phyloP scores from a whole-genome alignment of 1,284 basidiomycete genomes.

The Gymnopus androsaceus region DNA sequence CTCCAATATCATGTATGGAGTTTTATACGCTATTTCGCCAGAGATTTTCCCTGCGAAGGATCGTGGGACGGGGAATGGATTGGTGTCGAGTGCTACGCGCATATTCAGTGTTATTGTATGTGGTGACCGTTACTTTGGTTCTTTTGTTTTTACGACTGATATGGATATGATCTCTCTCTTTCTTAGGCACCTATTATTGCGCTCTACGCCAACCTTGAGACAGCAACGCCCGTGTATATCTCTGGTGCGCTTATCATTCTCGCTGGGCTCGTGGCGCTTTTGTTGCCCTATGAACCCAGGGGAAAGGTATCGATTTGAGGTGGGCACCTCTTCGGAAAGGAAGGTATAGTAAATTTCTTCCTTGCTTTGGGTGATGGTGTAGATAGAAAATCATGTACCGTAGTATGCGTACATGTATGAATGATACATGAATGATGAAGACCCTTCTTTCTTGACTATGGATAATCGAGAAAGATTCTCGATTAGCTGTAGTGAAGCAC shows the following conservation, averaged over 20 bases:
- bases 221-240: slow-evolving; percentile 71
- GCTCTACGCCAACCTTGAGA: slow-evolving; percentile 59
- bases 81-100: slow-evolving; percentile 60
- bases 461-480: no score
- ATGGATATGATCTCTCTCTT: no score
- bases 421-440: no score
- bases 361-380: no score
- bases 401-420: no score
- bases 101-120: slow-evolving; percentile 66
- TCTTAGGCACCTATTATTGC: slow-evolving; percentile 66
- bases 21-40: slow-evolving; percentile 65
- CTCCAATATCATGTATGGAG: slow-evolving; percentile 79
- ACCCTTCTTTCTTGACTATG: no score
- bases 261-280: slow-evolving; percentile 59
- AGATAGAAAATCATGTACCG: no score
- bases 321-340: no score
- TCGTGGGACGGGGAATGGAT: slow-evolving; percentile 72
- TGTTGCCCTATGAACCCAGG: slow-evolving; percentile 73
- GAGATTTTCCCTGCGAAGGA: slow-evolving; percentile 75
- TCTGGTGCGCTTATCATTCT: slow-evolving; percentile 66
- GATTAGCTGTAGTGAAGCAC: no score
- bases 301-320: slow-evolving; percentile 64
- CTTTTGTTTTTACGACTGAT: slow-evolving; percentile 15
- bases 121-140: neutral
- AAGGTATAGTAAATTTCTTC: no score